Base-by-base conservation (phyloP, 2,329 filamentous ascomycete species). In the Incumbomyces lentus region DNA sequence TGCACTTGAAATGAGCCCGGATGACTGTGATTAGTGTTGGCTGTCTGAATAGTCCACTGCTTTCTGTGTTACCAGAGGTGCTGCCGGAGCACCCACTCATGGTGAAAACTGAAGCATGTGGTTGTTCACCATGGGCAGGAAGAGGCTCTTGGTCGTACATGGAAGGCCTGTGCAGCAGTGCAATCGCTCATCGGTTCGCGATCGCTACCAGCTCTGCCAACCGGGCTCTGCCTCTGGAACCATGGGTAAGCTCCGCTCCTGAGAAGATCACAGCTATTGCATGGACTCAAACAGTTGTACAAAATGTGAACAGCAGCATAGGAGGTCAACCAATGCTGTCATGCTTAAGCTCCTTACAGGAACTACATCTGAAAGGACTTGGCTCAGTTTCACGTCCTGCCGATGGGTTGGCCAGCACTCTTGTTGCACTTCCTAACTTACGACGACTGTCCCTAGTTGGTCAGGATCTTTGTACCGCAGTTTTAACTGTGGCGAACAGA, bases 361-460 rank as follows among this genome's bases (percentile, higher is more conserved):
- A 45, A 19, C n/a, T 45, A 17, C 42, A 45, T 22, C 17, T 45
- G n/a, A 37, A 17, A 22, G 33, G 19, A 8, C 6, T 12, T 16
- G 18, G 19, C 13, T 22, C 17, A 4, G 16, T n/a, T 37, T 17
- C 36, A n/a, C 2, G 8, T 30, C 14, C 31, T 18, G 18, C 33
- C 7, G 16, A 18, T 11, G 13, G 12, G 2, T 17, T 45, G 8
- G 16, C 34, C n/a, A 34, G 30, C 6, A 16, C 22, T n/a, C 34
- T 45, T 29, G 8, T 17, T 6, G 18, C 3, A 18, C 8, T 45
- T 22, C 5, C 6, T 12, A 12, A 37, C 14, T 22, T 45, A 14
- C 33, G 42, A 29, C 42, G 42, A 5, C 19, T 45, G 7, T 45
- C 42, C 2, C 42, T 45, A 7, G 29, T 29, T 6, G 42, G 42